phyloP scores from a whole-genome alignment of 2,329 filamentous ascomycete genomes.

The Stagonosporopsis vannaccii region DNA sequence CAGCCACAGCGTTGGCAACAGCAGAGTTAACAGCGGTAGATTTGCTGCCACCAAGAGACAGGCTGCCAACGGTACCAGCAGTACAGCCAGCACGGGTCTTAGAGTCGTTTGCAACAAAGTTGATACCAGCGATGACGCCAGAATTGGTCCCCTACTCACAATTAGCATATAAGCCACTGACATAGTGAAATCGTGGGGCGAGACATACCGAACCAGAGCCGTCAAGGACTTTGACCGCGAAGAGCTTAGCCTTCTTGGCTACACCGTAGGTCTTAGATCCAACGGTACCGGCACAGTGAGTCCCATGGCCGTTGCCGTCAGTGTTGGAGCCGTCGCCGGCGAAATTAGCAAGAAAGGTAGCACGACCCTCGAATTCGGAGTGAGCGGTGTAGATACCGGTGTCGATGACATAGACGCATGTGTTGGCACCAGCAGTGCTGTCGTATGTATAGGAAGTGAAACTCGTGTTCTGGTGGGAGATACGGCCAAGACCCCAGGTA shows the following conservation, averaged over 20 bases:
- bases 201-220: constrained; percentile 43
- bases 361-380: constrained; percentile 51
- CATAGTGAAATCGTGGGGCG: not conserved
- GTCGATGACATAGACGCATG: constrained; percentile 69
- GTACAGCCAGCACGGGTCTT: constrained; percentile 44
- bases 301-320: constrained; percentile 52
- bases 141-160: constrained; percentile 48
- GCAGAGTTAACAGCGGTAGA: constrained; percentile 50
- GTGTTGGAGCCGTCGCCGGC: constrained; percentile 45
- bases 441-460: constrained; percentile 50
- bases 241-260: constrained; percentile 49
- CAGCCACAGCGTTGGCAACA: constrained; percentile 44
- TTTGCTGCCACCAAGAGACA: constrained; percentile 52
- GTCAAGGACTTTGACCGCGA: constrained; percentile 52
- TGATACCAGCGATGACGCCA: constrained; percentile 51
- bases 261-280: constrained; percentile 50
- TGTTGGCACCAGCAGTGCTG: constrained; percentile 45
- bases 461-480: constrained; percentile 46
- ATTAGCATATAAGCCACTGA: constrained; percentile 15
- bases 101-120: constrained; percentile 45
- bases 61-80: constrained; percentile 48
- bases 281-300: constrained; percentile 49
- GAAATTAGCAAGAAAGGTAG: constrained; percentile 49
- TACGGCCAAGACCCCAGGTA: constrained; percentile 53
- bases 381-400: constrained; percentile 68